phyloP scores from a whole-genome alignment of 768 basidiomycete species.

The Strobilomyces echinocephalus region DNA sequence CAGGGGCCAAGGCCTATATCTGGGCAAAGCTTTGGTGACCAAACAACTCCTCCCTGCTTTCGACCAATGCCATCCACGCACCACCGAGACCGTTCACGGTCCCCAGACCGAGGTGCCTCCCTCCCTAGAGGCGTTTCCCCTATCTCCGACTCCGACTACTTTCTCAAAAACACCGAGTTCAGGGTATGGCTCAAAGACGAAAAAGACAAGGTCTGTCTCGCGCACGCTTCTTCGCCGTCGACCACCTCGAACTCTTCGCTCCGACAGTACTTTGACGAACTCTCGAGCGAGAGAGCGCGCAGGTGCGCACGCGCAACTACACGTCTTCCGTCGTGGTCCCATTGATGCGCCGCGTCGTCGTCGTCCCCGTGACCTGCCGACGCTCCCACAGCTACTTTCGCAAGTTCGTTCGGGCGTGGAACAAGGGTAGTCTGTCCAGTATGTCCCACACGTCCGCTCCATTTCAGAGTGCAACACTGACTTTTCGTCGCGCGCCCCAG shows the following conservation, averaged over 20 bases:
- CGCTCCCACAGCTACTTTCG: constrained; percentile 66
- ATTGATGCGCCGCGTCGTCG: constrained; percentile 7
- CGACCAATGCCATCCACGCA: background rate
- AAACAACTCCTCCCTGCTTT: background rate
- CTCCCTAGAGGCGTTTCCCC: constrained; percentile 55
- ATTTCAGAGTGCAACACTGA: background rate
- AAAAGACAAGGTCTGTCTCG: constrained; percentile 46
- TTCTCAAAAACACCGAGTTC: constrained; percentile 84
- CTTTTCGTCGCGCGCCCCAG: constrained; percentile 29
- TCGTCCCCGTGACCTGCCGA: background rate
- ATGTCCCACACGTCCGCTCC: background rate
- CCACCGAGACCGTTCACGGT: background rate
- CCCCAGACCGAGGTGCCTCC: constrained; percentile 6
- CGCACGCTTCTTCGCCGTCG: background rate
- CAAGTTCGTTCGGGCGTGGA: constrained; percentile 92
- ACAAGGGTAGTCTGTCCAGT: constrained; percentile 71
- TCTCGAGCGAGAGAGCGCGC: constrained; percentile 76
- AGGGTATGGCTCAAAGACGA: constrained; percentile 80
- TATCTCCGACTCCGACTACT: constrained; percentile 84
- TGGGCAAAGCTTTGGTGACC: background rate
- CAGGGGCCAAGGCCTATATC: background rate
- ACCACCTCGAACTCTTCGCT: background rate
- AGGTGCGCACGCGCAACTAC: constrained; percentile 41
- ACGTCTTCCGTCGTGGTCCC: constrained; percentile 7
- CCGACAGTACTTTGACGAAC: constrained; percentile 56